phyloP scores from a whole-genome alignment of 2,329 filamentous ascomycete genomes.

The Teratosphaeria gauchensis region DNA sequence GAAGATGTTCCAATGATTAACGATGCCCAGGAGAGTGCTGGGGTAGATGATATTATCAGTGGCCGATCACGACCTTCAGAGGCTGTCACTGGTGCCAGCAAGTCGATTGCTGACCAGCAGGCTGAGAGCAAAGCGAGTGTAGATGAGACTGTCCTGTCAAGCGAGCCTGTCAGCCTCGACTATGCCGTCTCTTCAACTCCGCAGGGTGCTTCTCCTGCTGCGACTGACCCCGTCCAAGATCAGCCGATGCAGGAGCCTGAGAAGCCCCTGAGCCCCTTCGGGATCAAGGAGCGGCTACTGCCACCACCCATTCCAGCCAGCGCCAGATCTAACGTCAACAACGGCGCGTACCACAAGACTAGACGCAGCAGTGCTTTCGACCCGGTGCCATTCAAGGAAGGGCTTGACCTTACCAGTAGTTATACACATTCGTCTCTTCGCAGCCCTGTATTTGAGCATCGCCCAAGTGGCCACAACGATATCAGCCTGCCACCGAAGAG shows the following conservation, averaged over 20 bases:
- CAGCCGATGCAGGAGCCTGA: constrained; percentile 5
- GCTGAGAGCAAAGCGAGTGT: not conserved
- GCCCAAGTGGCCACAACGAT: not conserved
- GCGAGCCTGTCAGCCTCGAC: not conserved
- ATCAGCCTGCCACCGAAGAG: constrained; percentile 5
- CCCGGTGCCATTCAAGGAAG: constrained; percentile 42
- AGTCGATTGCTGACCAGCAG: not conserved
- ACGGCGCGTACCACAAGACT: not conserved
- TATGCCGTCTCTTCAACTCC: not conserved
- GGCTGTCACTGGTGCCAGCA: not conserved
- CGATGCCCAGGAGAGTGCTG: not conserved
- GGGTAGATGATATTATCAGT: not conserved
- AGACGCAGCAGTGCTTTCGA: constrained; percentile 39
- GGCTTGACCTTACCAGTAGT: constrained; percentile 42
- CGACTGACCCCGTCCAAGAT: not conserved
- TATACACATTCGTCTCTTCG: constrained; percentile 26
- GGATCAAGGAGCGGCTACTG: constrained; percentile 38
- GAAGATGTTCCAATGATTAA: constrained; percentile 1
- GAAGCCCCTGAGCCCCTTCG: constrained; percentile 30
- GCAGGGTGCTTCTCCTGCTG: not conserved
- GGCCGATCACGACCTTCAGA: not conserved
- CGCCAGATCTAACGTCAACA: constrained; percentile 2
- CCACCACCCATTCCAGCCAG: constrained; percentile 29
- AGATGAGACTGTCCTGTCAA: not conserved
- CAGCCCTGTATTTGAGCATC: not conserved